Evolutionary conservation across 306 rosid genomes (phyloP), one percentile per base, ranked within the genome.

Genomic region (Lathyrus aphaca): DNA sequence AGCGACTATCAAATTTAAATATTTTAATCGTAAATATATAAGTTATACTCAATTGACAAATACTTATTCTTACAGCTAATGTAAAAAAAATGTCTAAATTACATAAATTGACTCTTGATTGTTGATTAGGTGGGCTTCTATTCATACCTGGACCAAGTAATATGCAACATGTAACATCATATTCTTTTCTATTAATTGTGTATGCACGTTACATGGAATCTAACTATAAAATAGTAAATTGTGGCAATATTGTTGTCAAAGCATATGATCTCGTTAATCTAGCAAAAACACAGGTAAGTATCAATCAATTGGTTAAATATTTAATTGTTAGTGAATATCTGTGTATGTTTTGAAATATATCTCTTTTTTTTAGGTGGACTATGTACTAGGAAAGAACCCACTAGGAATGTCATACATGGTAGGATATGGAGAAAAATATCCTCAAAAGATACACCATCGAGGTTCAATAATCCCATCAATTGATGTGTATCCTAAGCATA

Each of bases 351-450:
- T 32, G 2, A 32, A 32, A 6, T 6, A 32, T 32, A 32, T 32
- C 6, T 32, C 38, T 32, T 21, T 74, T n/a, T 55, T 59, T 29
- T 69, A 76, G 79, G 79, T 65, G 57, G 79, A 81, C 66, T 81
- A 81, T 57, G 68, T 76, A 51, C 13, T 88, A n/a, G 87, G 94
- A 69, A 72, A 63, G 7, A 85, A 88, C 67, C 94, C 94, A 51
- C 3, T 79, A 43, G 72, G 74, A 10, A 83, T 85, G 88, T 85
- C 88, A 8, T 88, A 88, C 65, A 85, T 82, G 90, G 88, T 85
- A 44, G 94, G 90, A 7, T 83, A 72, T 37, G 72, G 90, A 12
- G 0, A 4, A 0, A 82, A 85, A 38, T 83, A 18, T 42, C 89
- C 88, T 10, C 62, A 56, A 6, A 77, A 40, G 49, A 75, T 83